Evolutionary conservation across 345 rosid species (phyloP), one percentile per base, ranked within the genome.

Genomic region (Populus deltoides): DNA sequence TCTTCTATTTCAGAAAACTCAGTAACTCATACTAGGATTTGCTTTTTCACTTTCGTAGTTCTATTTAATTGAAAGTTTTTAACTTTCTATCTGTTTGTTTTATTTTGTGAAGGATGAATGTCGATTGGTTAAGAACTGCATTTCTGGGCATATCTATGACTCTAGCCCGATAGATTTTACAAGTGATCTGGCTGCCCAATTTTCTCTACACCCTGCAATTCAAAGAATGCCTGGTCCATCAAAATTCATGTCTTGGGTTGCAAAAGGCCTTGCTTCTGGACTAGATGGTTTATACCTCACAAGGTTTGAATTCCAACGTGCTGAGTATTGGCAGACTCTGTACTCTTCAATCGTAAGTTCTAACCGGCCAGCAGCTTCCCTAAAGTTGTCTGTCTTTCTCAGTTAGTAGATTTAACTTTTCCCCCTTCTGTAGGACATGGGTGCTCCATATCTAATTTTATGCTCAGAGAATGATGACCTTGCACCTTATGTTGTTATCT

Each of bases 121-220:
- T 82, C 90, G 84, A 73, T 81, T 91, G 83, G 85, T 93, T 74
- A 89, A 94, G 78, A 86, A 73, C 81, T 96, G 99, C 83, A 75
- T 93, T 68, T 90, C 90, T 79, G 98, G 97, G 78, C 92, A 92
- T 75, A 86, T 93, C 78, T 96, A 91, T 66, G 99, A 93, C 79
- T 96, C 99, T 77, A 74, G 98, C 45, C 97, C 99, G 0, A 78
- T 92, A 75, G 97, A 96, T 87, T 92, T 96, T 74, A 90, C 92
- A 7, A 91, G 94, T 75, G 97, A 93, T 82, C 79, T 93, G 83
- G 90, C 86, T 85, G 90, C 86, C 55, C 91, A 84, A 61, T 93
- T 91, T 72, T 85, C 92, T 66, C 78, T 96, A 25, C 95, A 85
- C 72, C 88, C 97, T 29, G 74, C 90, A 38, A 87, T 96, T 85